These are phyloP conservation scores for Berkeleyomyces rouxiae DNA, from an alignment of 2,329 filamentous ascomycete genomes.

Conservation along the genomic window DNA sequence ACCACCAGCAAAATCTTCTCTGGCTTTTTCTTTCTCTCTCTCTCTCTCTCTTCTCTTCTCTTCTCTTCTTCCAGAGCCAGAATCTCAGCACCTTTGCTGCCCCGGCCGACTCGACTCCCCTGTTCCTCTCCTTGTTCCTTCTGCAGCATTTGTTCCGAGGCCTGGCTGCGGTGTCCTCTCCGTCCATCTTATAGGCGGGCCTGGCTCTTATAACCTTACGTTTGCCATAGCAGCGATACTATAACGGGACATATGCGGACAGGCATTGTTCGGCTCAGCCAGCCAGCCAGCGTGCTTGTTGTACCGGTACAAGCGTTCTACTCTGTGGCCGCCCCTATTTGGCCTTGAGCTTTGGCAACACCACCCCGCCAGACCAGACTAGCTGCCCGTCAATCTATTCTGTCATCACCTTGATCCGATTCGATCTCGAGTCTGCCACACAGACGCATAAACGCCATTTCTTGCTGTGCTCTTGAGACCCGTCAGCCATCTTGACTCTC, in stretches of 20 bases:
- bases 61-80: not conserved
- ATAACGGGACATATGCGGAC: not conserved
- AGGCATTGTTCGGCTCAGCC: not conserved
- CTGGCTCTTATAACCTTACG: not conserved
- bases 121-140: not conserved
- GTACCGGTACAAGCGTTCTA: not conserved
- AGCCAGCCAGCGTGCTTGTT: not conserved
- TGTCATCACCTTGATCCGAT: not conserved
- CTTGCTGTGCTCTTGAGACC: not conserved
- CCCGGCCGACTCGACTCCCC: not conserved
- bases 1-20: not conserved
- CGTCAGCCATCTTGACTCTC: not conserved
- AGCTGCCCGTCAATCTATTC: not conserved
- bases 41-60: not conserved
- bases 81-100: not conserved
- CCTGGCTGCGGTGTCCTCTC: not conserved
- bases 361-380: not conserved
- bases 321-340: not conserved
- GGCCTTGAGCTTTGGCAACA: not conserved
- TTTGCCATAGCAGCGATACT: not conserved
- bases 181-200: conserved; percentile 5
- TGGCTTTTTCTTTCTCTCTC: not conserved
- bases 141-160: conserved; percentile 10
- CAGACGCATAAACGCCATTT: not conserved
- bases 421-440: not conserved